These are phyloP conservation scores for Pseudohyphozyma bogoriensis DNA, from an alignment of 768 basidiomycete species.

Conservation along the genomic window DNA sequence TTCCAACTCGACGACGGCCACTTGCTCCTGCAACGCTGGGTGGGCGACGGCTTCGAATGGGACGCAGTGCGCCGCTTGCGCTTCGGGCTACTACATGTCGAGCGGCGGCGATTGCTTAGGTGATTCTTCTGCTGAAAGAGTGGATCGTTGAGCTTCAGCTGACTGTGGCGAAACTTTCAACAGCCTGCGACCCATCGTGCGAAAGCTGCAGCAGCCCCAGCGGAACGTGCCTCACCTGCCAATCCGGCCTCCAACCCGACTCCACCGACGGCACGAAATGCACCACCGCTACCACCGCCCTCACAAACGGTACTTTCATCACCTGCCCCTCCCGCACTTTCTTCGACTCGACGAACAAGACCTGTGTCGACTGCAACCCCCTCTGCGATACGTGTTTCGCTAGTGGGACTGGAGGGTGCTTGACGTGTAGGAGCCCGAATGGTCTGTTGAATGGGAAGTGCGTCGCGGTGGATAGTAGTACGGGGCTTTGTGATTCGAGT, in stretches of 20 bases:
- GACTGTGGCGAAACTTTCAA: too few relatives aligned
- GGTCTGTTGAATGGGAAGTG: slow-evolving; percentile 61
- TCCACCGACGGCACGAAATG: slow-evolving; percentile 60
- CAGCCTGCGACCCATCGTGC: slow-evolving; percentile 68
- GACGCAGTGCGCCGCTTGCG: slow-evolving; percentile 65
- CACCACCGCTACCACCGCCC: slow-evolving; percentile 35
- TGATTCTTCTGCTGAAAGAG: too few relatives aligned
- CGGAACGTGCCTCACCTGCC: slow-evolving; percentile 64
- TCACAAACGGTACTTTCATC: slow-evolving; percentile 42
- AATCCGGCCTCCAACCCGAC: slow-evolving; percentile 57
- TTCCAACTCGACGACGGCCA: slow-evolving; percentile 43
- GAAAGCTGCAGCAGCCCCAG: slow-evolving; percentile 50
- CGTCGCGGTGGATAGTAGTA: slow-evolving; percentile 50
- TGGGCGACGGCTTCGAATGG: slow-evolving; percentile 56
- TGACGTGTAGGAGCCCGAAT: slow-evolving; percentile 54
- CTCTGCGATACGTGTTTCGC: slow-evolving; percentile 53
- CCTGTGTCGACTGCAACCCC: slow-evolving; percentile 46
- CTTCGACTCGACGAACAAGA: slow-evolving; percentile 37
- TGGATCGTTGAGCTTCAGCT: too few relatives aligned
- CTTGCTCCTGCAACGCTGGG: slow-evolving; percentile 66
- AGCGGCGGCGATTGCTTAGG: too few relatives aligned
- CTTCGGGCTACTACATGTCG: slow-evolving; percentile 53
- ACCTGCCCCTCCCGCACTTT: slow-evolving; percentile 64
- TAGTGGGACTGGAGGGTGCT: slow-evolving; percentile 58
- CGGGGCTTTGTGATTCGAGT: slow-evolving; percentile 52